Percentiles rank a stretch among this genome's conserved stretches.
Conservation (phyloP, 2,329 filamentous ascomycete genomes). For the Fusarium sp. region DNA sequence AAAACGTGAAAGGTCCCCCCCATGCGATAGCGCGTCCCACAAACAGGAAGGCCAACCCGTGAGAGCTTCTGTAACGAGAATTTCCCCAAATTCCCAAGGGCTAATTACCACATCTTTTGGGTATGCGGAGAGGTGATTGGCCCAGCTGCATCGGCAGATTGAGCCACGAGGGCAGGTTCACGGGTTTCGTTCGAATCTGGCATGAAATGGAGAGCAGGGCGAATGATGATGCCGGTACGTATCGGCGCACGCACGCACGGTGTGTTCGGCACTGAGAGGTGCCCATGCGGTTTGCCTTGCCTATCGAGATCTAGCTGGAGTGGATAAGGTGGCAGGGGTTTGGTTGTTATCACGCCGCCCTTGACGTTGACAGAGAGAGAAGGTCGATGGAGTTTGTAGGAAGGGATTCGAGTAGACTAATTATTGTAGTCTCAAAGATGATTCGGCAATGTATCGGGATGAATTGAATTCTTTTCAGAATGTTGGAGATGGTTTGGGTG, state of each 20-base stretch:
- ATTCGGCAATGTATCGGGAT: not conserved
- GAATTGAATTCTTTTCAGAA: not conserved
- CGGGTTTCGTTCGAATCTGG: conserved; percentile 2
- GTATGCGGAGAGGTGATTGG: conserved; percentile 9
- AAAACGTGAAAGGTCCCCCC: not conserved
- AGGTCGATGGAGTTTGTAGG: not conserved
- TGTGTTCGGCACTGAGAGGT: conserved; percentile 12
- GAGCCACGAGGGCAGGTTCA: conserved; percentile 5
- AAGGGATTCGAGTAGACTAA: not conserved
- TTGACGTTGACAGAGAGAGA: not conserved
- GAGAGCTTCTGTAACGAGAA: conserved; percentile 3
- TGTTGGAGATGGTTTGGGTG: not conserved
- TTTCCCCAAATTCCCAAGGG: not conserved
- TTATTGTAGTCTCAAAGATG: not conserved
- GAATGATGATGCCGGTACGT: conserved; percentile 15
- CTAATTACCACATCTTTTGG: conserved; percentile 10
- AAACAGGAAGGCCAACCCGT: conserved; percentile 35
- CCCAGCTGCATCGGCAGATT: not conserved
- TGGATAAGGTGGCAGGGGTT: conserved; percentile 18
- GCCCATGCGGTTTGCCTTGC: not conserved
- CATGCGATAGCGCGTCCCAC: conserved; percentile 5
- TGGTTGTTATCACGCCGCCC: not conserved
- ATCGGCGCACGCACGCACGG: conserved; percentile 9
- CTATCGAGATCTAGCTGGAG: conserved; percentile 26
- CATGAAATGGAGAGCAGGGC: conserved; percentile 1